phyloP scores from a whole-genome alignment of 371 early-diverging fungal species.

The Choanephora cucurbitarum region DNA sequence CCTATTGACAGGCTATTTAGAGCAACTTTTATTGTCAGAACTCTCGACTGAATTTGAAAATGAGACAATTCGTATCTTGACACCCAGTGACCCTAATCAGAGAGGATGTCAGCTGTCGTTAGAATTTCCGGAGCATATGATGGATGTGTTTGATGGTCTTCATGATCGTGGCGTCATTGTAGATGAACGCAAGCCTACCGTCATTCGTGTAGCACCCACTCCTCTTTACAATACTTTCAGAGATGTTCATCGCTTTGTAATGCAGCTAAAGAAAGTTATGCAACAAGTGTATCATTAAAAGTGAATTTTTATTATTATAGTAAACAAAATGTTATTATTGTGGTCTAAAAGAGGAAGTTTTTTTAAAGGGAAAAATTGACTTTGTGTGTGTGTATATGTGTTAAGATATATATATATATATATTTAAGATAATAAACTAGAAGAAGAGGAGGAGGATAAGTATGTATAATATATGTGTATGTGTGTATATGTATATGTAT shows the following conservation, averaged over 20 bases:
- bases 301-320: background rate
- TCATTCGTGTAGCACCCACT: conserved; percentile 89
- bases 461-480: background rate
- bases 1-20: conserved; percentile 82
- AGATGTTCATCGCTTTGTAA: conserved; percentile 67
- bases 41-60: conserved; percentile 33
- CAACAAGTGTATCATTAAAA: conserved; percentile 36
- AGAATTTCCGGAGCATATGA: conserved; percentile 63
- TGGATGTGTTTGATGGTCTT: conserved; percentile 61
- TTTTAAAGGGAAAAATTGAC: too few relatives aligned
- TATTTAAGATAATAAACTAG: too few relatives aligned
- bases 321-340: too few relatives aligned
- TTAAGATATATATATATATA: too few relatives aligned
- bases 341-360: too few relatives aligned
- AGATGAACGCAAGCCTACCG: conserved; percentile 92
- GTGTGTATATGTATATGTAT: too few relatives aligned
- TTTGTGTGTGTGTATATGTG: too few relatives aligned
- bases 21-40: conserved; percentile 50
- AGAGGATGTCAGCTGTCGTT: conserved; percentile 92
- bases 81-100: conserved; percentile 72
- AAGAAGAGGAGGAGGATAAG: background rate
- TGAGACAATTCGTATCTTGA: conserved; percentile 71
- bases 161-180: conserved; percentile 74
- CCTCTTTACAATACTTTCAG: conserved; percentile 89
- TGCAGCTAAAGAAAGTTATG: conserved; percentile 48